A percentile compares a stretch with the other conserved stretches of the same genome.
phyloP scores from a whole-genome alignment of 805 yeast species.

The Wickerhamiella sorbophila region DNA sequence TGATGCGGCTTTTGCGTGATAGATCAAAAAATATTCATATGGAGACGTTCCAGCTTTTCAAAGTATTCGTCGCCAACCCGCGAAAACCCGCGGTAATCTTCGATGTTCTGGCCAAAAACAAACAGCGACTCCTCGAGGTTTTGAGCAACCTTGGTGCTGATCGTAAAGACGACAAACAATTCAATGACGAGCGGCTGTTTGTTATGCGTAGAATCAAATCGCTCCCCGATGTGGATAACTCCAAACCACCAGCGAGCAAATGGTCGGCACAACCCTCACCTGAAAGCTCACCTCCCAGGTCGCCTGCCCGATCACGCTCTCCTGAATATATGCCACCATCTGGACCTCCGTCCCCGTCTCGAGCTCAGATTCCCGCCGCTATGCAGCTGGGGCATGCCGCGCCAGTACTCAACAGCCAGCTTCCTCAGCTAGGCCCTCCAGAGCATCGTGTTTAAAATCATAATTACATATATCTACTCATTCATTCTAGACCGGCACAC shows the following conservation, averaged over 20 bases:
- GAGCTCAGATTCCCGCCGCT: conserved; percentile 10
- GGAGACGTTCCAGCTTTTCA: conserved; percentile 88
- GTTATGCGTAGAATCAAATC: conserved; percentile 56
- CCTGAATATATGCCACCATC: conserved; percentile 6
- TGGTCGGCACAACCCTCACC: conserved; percentile 7
- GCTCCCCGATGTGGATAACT: conserved; percentile 15
- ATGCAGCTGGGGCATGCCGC: conserved; percentile 6
- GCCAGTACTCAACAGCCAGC: conserved; percentile 4
- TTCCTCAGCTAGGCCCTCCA: conserved; percentile 2
- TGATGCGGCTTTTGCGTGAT: conserved; percentile 78
- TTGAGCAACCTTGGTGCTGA: conserved; percentile 49
- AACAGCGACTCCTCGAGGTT: conserved; percentile 58
- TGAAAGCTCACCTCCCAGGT: conserved; percentile 6
- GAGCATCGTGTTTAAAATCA: neutral
- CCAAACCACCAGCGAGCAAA: conserved; percentile 6
- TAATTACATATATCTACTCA: neutral
- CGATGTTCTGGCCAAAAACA: conserved; percentile 74
- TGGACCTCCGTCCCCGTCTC: conserved; percentile 14
- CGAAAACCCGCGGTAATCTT: conserved; percentile 63
- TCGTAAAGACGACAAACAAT: conserved; percentile 47
- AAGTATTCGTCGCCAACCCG: conserved; percentile 94
- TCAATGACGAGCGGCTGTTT: conserved; percentile 68
- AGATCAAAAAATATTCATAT: conserved; percentile 76
- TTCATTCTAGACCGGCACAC: no score
- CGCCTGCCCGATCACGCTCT: conserved; percentile 12